phyloP scores from a whole-genome alignment of 768 basidiomycete species.

The Lentinula sp. region DNA sequence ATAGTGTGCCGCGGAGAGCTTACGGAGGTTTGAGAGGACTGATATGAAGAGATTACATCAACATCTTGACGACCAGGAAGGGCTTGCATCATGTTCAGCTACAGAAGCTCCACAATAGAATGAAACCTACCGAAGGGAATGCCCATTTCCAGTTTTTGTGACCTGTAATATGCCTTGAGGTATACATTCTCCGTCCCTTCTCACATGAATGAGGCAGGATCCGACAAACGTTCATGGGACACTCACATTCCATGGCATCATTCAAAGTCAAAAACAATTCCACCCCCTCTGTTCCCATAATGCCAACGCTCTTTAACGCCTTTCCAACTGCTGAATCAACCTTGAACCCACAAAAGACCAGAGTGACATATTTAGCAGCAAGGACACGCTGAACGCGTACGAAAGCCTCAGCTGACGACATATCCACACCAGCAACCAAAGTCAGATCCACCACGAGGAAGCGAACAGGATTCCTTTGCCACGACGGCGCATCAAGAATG shows the following conservation, averaged over 20 bases:
- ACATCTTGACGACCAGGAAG: constrained; percentile 54
- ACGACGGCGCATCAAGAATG: constrained; percentile 64
- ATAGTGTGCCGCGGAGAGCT: constrained; percentile 67
- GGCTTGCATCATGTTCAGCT: constrained; percentile 22
- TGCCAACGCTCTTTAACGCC: constrained; percentile 72
- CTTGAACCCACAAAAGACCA: constrained; percentile 85
- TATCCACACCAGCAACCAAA: constrained; percentile 85
- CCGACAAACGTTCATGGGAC: not conserved
- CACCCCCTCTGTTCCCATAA: constrained; percentile 72
- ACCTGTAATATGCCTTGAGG: constrained; percentile 71
- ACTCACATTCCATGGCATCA: constrained; percentile 89
- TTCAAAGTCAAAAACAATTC: constrained; percentile 79
- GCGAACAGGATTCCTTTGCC: constrained; percentile 71
- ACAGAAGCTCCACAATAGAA: not conserved
- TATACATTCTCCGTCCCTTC: constrained; percentile 95
- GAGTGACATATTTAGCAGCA: constrained; percentile 64
- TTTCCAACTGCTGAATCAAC: constrained; percentile 59
- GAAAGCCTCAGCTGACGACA: constrained; percentile 93
- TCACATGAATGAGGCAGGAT: not conserved
- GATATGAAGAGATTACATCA: constrained; percentile 38
- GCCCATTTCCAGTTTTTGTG: constrained; percentile 50
- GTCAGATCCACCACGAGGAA: constrained; percentile 88
- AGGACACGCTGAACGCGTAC: constrained; percentile 85
- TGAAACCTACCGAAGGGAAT: constrained; percentile 35
- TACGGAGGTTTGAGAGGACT: constrained; percentile 34